Base-by-base conservation (phyloP, 23 red algal genomes). In the Agarophyton chilense region DNA sequence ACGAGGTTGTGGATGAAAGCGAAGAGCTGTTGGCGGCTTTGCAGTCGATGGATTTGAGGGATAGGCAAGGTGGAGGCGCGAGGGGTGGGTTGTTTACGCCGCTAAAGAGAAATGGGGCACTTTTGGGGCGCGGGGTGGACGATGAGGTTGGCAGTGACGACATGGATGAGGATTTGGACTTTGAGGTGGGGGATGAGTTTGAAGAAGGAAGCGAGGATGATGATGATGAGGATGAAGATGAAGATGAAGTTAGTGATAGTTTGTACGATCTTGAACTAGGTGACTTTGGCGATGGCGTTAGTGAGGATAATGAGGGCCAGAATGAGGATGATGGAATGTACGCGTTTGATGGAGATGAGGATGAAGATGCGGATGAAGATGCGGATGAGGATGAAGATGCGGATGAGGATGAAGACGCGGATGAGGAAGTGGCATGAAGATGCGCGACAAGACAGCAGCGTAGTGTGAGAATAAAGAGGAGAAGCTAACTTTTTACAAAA, bases 1-100 rank as follows among this genome's bases (percentile, higher is more conserved):
- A 82, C 12, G 77, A 61, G 13, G 75, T 77, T 73, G 76, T 36
- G 19, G 88, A 91, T 74, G 85, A 89, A 68, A 74, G 63, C 35
- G 72, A 67, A 31, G 72, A 89, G 54, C 54, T 89, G 52, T 40
- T 89, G 42, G 85, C 71, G 8, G 45, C 70, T 32, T 65, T 89
- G 52, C 26, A 61, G 17, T 46, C 85, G 35, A 89, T 89, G 70
- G 63, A 89, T 42, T 29, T 88, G 24, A 71, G 63, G 35, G 85
- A 78, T 29, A 4, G 26, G 32, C 52, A 78, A 77, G n/a, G 51
- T 33, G 40, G 72, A 14, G 52, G 21, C 10, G 18, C 39, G 40
- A 16, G 32, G 4, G 21, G 43, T 43, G 39, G 41, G 7, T 0
- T 70, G 60, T 70, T 43, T 34, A 26, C 54, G 50, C 29, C 21